phyloP scores from a whole-genome alignment of 2,329 filamentous ascomycete species.

The Monilinia aucupariae region DNA sequence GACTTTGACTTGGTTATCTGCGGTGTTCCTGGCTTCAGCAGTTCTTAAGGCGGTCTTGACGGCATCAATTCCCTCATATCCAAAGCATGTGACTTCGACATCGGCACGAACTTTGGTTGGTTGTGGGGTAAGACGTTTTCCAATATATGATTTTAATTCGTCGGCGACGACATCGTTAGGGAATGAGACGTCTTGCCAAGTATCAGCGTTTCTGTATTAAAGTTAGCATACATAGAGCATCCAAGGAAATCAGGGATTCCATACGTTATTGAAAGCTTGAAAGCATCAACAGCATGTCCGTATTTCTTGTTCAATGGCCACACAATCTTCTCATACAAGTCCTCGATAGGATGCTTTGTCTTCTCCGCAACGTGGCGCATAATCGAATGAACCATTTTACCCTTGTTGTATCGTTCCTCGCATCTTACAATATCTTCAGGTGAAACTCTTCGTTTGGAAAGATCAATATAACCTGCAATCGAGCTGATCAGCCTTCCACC shows the following conservation, averaged over 20 bases:
- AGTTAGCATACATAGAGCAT: conserved; percentile 19
- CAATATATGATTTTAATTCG: conserved; percentile 90
- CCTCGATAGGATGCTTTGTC: conserved; percentile 88
- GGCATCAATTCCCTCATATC: conserved; percentile 96
- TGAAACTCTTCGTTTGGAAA: conserved; percentile 96
- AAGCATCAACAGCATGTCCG: conserved; percentile 92
- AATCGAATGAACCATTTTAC: conserved; percentile 98
- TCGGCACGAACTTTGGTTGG: conserved; percentile 99
- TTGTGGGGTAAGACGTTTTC: conserved; percentile 93
- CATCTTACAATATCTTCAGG: conserved; percentile 98
- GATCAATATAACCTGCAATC: conserved; percentile 78
- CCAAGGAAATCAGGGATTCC: conserved; percentile 30
- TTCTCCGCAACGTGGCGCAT: conserved; percentile 99
- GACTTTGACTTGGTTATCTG: conserved; percentile 93
- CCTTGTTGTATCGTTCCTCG: conserved; percentile 99
- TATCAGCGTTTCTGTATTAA: conserved; percentile 72
- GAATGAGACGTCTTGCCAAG: conserved; percentile 92
- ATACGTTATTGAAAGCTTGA: conserved; percentile 97
- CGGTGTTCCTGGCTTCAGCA: conserved; percentile 87
- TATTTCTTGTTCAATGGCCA: conserved; percentile 99
- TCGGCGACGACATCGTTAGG: conserved; percentile 78
- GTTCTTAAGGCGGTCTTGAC: conserved; percentile 89
- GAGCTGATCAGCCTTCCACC: background rate
- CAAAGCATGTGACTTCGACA: conserved; percentile 91
- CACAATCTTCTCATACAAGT: conserved; percentile 86